Evolutionary conservation across 2,329 filamentous ascomycete genomes (phyloP).

Genomic region (Berkeleyomyces rouxiae): DNA sequence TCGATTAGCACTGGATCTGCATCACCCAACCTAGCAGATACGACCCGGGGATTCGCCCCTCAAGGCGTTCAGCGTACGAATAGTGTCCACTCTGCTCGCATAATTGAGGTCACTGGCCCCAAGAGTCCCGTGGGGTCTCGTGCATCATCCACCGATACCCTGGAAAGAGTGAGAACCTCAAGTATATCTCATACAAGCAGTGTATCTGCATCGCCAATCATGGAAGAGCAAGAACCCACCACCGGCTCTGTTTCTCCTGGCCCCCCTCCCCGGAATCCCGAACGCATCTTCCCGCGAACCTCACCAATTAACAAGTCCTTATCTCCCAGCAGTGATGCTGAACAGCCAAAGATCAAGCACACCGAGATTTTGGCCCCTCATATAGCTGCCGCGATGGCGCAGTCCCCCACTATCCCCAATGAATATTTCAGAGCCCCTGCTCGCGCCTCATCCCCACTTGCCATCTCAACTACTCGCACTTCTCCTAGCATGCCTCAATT

Average conservation of each 20-base stretch:
- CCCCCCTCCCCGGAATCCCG: slow-evolving; percentile 2
- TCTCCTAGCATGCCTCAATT: slow-evolving; percentile 3
- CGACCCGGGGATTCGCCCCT: slow-evolving; percentile 24
- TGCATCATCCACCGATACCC: slow-evolving; percentile 29
- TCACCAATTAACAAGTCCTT: not conserved
- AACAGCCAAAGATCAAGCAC: slow-evolving; percentile 1
- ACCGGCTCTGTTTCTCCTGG: slow-evolving; percentile 14
- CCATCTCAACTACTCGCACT: not conserved
- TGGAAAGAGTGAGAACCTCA: slow-evolving; percentile 26
- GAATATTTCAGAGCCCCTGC: slow-evolving; percentile 7
- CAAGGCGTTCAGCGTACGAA: slow-evolving; percentile 23
- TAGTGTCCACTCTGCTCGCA: slow-evolving; percentile 38
- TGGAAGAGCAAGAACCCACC: slow-evolving; percentile 28
- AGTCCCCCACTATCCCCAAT: slow-evolving; percentile 11
- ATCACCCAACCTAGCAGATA: slow-evolving; percentile 33
- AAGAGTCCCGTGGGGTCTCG: slow-evolving; percentile 35
- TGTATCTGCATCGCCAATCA: slow-evolving; percentile 19
- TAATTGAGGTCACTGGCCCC: slow-evolving; percentile 38
- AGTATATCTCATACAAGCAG: slow-evolving; percentile 23
- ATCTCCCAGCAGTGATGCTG: not conserved
- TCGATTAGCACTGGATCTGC: slow-evolving; percentile 34
- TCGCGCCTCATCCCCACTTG: not conserved
- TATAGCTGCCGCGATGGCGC: slow-evolving; percentile 4
- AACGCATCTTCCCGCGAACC: not conserved
- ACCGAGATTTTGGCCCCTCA: slow-evolving; percentile 6